Conservation (phyloP, 148 eudicot genomes). For the Cornus kousa region DNA sequence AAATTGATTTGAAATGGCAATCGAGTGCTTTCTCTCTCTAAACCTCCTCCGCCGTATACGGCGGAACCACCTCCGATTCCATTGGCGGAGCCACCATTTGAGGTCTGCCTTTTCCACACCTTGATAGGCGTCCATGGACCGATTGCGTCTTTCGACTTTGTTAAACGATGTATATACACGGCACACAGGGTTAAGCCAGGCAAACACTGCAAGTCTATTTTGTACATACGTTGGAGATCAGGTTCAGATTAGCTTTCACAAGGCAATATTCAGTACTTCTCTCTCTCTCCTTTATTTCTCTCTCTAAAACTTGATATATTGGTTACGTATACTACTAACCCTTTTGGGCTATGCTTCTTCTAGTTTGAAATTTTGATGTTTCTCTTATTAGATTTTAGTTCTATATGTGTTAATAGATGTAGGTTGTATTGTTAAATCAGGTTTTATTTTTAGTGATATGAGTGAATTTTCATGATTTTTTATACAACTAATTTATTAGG, state of each 20-base stretch:
- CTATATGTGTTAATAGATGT: constrained; percentile 4
- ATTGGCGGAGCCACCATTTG: neutral
- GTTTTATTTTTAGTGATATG: no score
- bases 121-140: neutral
- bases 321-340: neutral
- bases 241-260: neutral
- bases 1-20: constrained; percentile 1
- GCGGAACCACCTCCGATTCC: neutral
- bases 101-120: neutral
- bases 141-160: neutral
- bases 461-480: no score
- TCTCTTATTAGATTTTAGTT: neutral
- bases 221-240: neutral
- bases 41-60: neutral
- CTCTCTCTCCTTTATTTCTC: neutral
- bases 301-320: neutral
- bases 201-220: neutral
- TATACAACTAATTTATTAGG: no score
- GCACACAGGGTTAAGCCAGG: constrained; percentile 15
- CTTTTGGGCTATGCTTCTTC: neutral
- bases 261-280: neutral
- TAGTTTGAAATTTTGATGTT: neutral
- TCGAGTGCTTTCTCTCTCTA: neutral
- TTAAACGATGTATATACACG: constrained; percentile 3
- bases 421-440: neutral